A percentile compares a stretch with the other conserved stretches of the same genome.
These are phyloP conservation scores for Beverwykella pulmonaria DNA, from an alignment of 495 filamentous ascomycete species.

Conservation along the genomic window DNA sequence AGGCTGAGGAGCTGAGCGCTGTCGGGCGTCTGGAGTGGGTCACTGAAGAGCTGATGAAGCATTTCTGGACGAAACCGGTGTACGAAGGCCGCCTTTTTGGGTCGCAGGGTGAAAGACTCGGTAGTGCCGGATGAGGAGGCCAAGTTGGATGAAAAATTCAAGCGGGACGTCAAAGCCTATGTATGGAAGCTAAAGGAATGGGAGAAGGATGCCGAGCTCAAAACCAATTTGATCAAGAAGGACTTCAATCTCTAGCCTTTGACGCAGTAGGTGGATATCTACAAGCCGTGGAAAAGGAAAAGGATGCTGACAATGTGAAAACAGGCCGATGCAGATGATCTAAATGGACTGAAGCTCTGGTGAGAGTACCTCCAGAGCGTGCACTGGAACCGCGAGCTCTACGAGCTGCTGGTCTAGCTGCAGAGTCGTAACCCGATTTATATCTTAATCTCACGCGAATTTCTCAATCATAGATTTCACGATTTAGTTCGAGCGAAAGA, in stretches of 20 bases:
- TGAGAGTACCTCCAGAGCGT: conserved; percentile 49
- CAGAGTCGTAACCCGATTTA: conserved; percentile 20
- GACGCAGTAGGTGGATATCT: conserved; percentile 27
- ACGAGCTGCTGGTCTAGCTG: conserved; percentile 35
- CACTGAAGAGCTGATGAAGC: conserved; percentile 41
- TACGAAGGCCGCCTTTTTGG: conserved; percentile 35
- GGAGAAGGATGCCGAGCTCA: conserved; percentile 41
- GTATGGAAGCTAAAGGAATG: conserved; percentile 38
- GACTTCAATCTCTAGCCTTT: conserved; percentile 43
- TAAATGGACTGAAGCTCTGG: conserved; percentile 43
- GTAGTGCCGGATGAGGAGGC: conserved; percentile 4
- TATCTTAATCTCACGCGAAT: neutral
- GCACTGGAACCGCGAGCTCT: conserved; percentile 41
- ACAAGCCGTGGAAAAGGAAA: neutral
- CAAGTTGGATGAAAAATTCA: conserved; percentile 23
- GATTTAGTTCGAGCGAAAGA: too few relatives aligned
- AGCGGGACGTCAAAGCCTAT: conserved; percentile 35
- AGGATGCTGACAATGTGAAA: neutral
- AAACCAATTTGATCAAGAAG: conserved; percentile 35
- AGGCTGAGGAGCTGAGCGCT: conserved; percentile 40
- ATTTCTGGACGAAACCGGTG: conserved; percentile 44
- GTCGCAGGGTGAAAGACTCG: neutral
- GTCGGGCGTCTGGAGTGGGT: conserved; percentile 42
- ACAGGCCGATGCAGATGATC: conserved; percentile 42
- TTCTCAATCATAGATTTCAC: too few relatives aligned